Evolutionary conservation across 2,329 filamentous ascomycete species (phyloP).

Genomic region (Botrytis deweyae): DNA sequence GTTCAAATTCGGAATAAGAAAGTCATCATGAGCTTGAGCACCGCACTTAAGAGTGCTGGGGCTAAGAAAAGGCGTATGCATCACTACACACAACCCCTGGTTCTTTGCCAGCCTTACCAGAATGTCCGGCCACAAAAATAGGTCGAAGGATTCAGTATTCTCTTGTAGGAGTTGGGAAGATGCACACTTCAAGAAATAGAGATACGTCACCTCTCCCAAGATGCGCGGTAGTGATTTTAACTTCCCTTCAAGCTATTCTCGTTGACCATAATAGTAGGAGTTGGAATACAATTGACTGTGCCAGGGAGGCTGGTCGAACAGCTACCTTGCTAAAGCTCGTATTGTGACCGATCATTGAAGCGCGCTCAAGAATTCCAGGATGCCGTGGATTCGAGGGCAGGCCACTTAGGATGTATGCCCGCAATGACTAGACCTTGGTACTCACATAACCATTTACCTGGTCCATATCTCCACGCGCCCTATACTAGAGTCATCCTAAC

Average conservation of each 20-base stretch:
- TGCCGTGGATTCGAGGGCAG: background rate
- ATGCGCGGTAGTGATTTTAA: background rate
- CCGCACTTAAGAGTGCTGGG: background rate
- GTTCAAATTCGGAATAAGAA: background rate
- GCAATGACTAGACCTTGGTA: background rate
- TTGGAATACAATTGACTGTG: background rate
- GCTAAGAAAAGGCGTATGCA: background rate
- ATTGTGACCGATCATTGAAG: constrained; percentile 5
- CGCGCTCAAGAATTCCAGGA: background rate
- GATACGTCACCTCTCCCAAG: background rate
- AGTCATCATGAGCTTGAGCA: background rate
- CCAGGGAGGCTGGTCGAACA: background rate
- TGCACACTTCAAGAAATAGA: background rate
- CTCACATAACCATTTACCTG: background rate
- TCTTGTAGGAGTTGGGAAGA: too few species aligned
- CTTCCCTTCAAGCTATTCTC: background rate
- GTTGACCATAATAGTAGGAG: background rate
- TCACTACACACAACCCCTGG: too few species aligned
- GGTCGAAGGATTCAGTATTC: background rate
- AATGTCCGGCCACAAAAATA: background rate
- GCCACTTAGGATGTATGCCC: background rate
- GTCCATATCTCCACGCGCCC: background rate
- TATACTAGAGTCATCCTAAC: background rate
- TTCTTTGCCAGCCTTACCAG: background rate
- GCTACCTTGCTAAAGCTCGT: background rate